Evolutionary conservation across 179 eudicot species (phyloP).

Genomic region (Vitellaria paradoxa): DNA sequence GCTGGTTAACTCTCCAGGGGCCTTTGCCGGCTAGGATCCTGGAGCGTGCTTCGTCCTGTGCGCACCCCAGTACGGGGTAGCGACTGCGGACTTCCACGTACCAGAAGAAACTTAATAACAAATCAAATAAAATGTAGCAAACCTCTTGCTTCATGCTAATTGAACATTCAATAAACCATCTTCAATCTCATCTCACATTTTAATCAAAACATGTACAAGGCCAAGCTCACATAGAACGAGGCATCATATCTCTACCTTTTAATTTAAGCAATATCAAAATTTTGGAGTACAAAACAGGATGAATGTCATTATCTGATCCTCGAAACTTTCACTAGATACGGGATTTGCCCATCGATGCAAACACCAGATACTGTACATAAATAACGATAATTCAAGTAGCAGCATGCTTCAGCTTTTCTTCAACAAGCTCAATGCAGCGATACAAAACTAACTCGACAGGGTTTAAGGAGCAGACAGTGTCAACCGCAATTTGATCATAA

Average conservation of each 20-base stretch:
- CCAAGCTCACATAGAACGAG: background rate
- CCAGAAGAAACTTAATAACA: too few relatives aligned
- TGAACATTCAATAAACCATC: background rate
- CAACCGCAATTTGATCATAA: slow-evolving; percentile 33
- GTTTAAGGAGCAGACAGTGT: slow-evolving; percentile 58
- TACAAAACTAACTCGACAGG: slow-evolving; percentile 78
- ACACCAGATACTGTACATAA: background rate
- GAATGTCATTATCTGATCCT: background rate
- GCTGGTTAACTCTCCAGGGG: too few relatives aligned
- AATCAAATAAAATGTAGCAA: background rate
- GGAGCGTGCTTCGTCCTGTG: too few relatives aligned
- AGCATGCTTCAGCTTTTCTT: slow-evolving; percentile 44
- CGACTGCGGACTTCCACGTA: too few relatives aligned
- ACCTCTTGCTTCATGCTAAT: background rate
- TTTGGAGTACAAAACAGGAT: background rate
- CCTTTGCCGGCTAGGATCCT: too few relatives aligned
- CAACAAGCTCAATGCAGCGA: slow-evolving; percentile 87
- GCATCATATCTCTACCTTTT: background rate
- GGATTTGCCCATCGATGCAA: background rate
- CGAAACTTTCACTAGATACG: background rate
- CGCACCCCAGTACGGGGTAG: too few relatives aligned
- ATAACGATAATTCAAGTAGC: background rate
- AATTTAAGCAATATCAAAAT: background rate
- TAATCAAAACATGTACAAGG: background rate
- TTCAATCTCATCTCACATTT: background rate